Percentiles rank a stretch among this genome's conserved stretches.
phyloP scores from a whole-genome alignment of 2,329 filamentous ascomycete genomes.

The Lachnellula subtilissima region DNA sequence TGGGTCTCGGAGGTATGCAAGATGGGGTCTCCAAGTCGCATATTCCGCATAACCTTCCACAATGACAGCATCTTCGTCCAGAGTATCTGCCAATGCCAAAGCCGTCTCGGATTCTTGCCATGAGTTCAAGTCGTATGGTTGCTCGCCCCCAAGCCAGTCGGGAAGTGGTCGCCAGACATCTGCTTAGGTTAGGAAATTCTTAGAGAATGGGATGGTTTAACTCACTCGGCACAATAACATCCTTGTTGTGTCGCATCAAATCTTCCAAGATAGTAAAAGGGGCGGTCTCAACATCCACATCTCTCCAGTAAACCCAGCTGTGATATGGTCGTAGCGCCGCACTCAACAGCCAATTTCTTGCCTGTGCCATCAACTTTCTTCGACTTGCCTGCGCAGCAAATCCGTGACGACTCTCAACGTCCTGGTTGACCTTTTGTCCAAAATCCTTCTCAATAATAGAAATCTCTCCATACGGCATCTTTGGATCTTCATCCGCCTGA shows the following conservation, averaged over 20 bases:
- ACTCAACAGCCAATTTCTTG: slow-evolving; percentile 92
- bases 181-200: slow-evolving; percentile 33
- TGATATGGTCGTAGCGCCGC: slow-evolving; percentile 90
- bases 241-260: slow-evolving; percentile 97
- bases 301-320: slow-evolving; percentile 99
- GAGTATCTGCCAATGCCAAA: slow-evolving; percentile 82
- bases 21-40: slow-evolving; percentile 93
- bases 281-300: slow-evolving; percentile 96
- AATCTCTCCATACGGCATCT: slow-evolving; percentile 87
- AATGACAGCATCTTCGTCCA: slow-evolving; percentile 97
- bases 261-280: slow-evolving; percentile 96
- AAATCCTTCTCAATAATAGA: slow-evolving; percentile 99
- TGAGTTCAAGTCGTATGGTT: slow-evolving; percentile 96
- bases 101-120: slow-evolving; percentile 99
- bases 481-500: slow-evolving; percentile 73
- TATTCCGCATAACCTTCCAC: slow-evolving; percentile 99
- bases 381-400: slow-evolving; percentile 93
- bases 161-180: slow-evolving; percentile 98
- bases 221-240: slow-evolving; percentile 96
- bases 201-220: slow-evolving; percentile 22
- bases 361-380: slow-evolving; percentile 96
- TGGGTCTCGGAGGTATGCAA: slow-evolving; percentile 93
- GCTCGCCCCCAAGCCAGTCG: slow-evolving; percentile 97
- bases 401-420: slow-evolving; percentile 94
- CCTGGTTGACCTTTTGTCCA: slow-evolving; percentile 94